Evolutionary conservation across 2,329 filamentous ascomycete genomes (phyloP).

Genomic region (Metarhizium rileyi): DNA sequence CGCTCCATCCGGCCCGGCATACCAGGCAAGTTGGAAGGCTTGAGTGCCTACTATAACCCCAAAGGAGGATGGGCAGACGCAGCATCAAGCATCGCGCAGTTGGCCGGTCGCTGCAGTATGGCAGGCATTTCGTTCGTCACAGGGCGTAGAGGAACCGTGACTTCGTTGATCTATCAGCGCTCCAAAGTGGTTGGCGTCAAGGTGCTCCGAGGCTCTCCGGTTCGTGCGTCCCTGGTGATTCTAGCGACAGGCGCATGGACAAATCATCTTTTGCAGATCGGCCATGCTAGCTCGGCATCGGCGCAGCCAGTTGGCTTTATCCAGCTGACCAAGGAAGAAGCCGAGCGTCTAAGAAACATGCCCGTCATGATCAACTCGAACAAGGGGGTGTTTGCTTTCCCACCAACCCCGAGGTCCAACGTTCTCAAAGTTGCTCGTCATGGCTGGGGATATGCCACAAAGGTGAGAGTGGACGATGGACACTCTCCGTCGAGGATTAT

Average conservation of each 20-base stretch:
- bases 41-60: constrained; percentile 18
- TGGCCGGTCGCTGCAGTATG: constrained; percentile 17
- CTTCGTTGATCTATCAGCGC: constrained; percentile 12
- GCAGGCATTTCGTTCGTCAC: constrained; percentile 22
- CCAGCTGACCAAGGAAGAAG: constrained; percentile 47
- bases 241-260: constrained; percentile 64
- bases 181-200: constrained; percentile 17
- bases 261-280: constrained; percentile 40
- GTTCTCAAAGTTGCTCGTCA: constrained; percentile 52
- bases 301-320: constrained; percentile 59
- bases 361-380: constrained; percentile 50
- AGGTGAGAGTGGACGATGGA: constrained; percentile 12
- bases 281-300: constrained; percentile 51
- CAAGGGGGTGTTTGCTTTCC: constrained; percentile 45
- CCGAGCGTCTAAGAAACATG: constrained; percentile 38
- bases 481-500: constrained; percentile 16
- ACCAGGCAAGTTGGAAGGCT: constrained; percentile 13
- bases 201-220: constrained; percentile 23
- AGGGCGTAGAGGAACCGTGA: constrained; percentile 18
- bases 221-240: constrained; percentile 50
- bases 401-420: constrained; percentile 35
- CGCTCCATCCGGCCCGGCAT: constrained; percentile 10
- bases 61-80: constrained; percentile 25
- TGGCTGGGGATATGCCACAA: constrained; percentile 42
- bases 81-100: constrained; percentile 15